Base-by-base conservation (phyloP, 768 basidiomycete genomes). In the Cantharellus cinnabarinus region DNA sequence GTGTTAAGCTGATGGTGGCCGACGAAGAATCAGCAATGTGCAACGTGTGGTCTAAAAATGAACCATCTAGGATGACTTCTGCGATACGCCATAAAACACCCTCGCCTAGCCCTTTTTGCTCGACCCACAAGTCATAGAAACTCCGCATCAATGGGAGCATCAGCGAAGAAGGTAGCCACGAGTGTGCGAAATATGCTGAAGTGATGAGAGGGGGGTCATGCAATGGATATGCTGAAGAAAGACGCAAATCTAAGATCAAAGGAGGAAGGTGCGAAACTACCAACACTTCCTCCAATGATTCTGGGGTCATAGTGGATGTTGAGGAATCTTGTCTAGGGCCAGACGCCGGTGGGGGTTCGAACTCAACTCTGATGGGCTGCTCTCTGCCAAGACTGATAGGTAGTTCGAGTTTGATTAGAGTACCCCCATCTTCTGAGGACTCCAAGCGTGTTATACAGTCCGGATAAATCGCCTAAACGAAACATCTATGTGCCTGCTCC, bases 1-100 rank as follows among this genome's bases (percentile, higher is more conserved):
- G 80, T 3, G 72, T 65, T 37, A 85, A 71, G 15, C 14, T 40
- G 10, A 57, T 57, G 5, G 56, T 57, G 52, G 7, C 10, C 39
- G 39, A 14, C 5, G 38, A 40, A 35, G 7, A 51, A 79, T 83
- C 20, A 63, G 5, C 44, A 41, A 54, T 42, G 54, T 20, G 54
- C 35, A 5, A 42, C 50, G 39, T 35, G 37, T 58, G 48, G n/a
- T 55, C 56, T 4, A 68, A 66, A 65, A 87, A 84, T 41, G 81
- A 78, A 2, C 80, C 85, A 4, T 73, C 77, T 34, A 79, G 77
- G 56, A 88, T 75, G 68, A 74, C 81, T 67, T 87, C 85, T 52
- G 85, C 72, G 83, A 83, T 85, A 42, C 70, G 72, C 63, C 81
- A 87, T 2, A 89, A 71, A 3, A 83, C 71, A 29, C 76, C 75